A percentile compares a stretch with the other conserved stretches of the same genome.
Conservation (phyloP, 2,329 filamentous ascomycete genomes). For the Apiospora rasikravindrae region DNA sequence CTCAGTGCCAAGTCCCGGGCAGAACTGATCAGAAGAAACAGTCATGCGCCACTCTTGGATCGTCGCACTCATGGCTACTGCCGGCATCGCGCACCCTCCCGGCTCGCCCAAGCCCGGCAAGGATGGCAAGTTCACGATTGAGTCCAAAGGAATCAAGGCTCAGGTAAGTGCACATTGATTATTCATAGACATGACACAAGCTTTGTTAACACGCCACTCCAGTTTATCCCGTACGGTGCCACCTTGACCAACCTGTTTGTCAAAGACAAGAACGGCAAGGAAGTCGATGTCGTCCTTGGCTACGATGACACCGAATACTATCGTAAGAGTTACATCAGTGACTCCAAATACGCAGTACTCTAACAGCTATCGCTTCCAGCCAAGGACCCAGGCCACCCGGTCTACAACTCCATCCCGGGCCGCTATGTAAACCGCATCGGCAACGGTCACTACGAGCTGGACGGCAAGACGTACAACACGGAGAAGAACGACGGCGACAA, state of each 20-base stretch:
- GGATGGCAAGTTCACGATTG: constrained; percentile 40
- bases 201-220: background rate
- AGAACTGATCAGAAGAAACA: background rate
- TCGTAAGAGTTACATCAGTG: constrained; percentile 37
- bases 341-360: background rate
- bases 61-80: background rate
- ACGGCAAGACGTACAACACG: constrained; percentile 57
- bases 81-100: background rate
- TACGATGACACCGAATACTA: constrained; percentile 67
- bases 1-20: background rate
- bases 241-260: constrained; percentile 67
- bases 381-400: constrained; percentile 57
- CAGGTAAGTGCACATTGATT: constrained; percentile 29
- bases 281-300: constrained; percentile 67
- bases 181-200: too few species aligned
- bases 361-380: constrained; percentile 35
- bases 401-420: constrained; percentile 66
- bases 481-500: constrained; percentile 59
- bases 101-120: constrained; percentile 30
- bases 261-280: constrained; percentile 64
- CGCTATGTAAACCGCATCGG: constrained; percentile 70
- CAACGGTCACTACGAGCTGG: constrained; percentile 60
- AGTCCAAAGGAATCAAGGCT: constrained; percentile 36
- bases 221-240: constrained; percentile 55
- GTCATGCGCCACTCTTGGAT: constrained; percentile 14